A percentile compares a stretch with the other conserved stretches of the same genome.
phyloP scores from a whole-genome alignment of 202 grass and related monocot species.

The Schoenoplectus tabernaemontani region DNA sequence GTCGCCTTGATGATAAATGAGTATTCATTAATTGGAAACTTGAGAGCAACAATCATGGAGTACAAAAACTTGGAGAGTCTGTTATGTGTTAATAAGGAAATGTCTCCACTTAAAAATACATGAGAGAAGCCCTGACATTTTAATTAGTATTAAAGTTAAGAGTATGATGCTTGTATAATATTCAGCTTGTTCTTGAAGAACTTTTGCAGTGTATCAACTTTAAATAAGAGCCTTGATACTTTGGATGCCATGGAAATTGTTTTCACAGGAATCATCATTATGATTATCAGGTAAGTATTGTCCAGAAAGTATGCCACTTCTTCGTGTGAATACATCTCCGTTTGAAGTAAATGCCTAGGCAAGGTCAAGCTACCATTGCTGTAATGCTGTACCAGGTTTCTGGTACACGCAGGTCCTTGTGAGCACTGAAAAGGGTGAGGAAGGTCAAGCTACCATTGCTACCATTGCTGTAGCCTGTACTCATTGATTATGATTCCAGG shows the following conservation, averaged over 20 bases:
- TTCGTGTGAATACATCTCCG: neutral
- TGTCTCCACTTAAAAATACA: neutral
- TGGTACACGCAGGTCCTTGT: neutral
- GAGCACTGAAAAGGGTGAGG: too few relatives aligned
- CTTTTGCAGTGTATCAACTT: neutral
- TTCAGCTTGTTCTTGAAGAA: neutral
- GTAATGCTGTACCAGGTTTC: neutral
- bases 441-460: too few relatives aligned
- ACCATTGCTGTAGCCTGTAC: too few relatives aligned
- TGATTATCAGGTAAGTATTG: neutral
- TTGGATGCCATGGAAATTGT: neutral
- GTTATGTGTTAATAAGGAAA: neutral
- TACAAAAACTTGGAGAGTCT: neutral
- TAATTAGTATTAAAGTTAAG: neutral
- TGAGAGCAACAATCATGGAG: neutral
- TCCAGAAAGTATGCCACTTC: too few relatives aligned
- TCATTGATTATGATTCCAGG: neutral
- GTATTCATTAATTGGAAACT: neutral
- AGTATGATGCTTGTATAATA: neutral
- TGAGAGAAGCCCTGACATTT: neutral
- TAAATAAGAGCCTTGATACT: neutral
- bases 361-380: neutral
- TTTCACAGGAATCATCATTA: neutral
- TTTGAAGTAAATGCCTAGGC: neutral
- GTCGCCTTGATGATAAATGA: slow-evolving; percentile 52